phyloP scores from a whole-genome alignment of 768 basidiomycete genomes.

The Brasilioporus rufonigricans region DNA sequence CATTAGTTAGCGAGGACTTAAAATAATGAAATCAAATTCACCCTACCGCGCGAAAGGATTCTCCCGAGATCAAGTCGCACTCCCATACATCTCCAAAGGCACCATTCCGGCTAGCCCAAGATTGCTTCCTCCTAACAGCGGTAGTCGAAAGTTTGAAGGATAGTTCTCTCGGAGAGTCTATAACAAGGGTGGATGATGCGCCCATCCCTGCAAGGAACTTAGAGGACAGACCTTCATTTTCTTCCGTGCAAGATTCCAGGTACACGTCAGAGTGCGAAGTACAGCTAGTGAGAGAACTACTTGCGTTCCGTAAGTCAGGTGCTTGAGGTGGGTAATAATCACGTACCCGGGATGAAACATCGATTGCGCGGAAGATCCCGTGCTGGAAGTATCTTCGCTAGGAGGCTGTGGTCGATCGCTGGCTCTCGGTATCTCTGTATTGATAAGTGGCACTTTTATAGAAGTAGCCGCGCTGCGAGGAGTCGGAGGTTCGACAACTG shows the following conservation, averaged over 20 bases:
- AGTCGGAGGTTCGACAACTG: conserved; percentile 11
- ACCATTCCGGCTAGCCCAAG: conserved; percentile 10
- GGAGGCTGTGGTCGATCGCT: not conserved
- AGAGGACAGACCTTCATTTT: conserved; percentile 7
- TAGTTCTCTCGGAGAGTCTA: conserved; percentile 8
- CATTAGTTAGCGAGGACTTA: not conserved
- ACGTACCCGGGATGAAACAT: conserved; percentile 9
- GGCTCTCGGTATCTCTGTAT: not conserved
- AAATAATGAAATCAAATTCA: not conserved
- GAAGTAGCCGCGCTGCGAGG: not conserved
- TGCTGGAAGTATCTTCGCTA: conserved; percentile 1
- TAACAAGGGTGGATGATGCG: not conserved
- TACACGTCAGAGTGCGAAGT: conserved; percentile 12
- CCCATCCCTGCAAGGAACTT: not conserved
- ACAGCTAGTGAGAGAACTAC: conserved; percentile 12
- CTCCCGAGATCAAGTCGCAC: conserved; percentile 19
- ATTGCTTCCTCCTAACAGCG: conserved; percentile 1
- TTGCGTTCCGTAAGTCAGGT: not conserved
- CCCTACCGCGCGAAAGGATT: conserved; percentile 5
- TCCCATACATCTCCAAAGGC: conserved; percentile 24
- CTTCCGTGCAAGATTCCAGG: conserved; percentile 1
- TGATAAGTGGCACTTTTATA: not conserved
- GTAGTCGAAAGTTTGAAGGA: conserved; percentile 3
- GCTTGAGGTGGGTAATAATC: not conserved
- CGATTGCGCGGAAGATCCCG: conserved; percentile 1